Conservation (phyloP, 257 asterid species). For the Primulina eburnea region DNA sequence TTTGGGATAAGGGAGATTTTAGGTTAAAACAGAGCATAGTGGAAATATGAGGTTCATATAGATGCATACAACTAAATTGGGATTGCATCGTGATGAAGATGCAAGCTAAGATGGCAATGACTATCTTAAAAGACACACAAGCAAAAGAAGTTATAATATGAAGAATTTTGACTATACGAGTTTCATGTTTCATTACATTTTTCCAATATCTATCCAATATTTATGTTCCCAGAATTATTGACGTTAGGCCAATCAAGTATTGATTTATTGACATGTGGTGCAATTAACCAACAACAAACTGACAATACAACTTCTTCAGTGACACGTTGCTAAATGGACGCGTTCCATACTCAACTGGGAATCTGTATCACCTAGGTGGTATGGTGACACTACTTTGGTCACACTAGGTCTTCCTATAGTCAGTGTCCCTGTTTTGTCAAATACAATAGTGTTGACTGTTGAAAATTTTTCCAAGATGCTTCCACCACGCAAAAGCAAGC, state of each 20-base stretch:
- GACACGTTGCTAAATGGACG: slow-evolving; percentile 24
- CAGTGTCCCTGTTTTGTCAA: slow-evolving; percentile 96
- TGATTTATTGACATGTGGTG: background rate
- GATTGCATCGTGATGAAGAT: background rate
- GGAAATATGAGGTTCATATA: background rate
- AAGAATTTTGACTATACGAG: slow-evolving; percentile 8
- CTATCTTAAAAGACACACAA: slow-evolving; percentile 3
- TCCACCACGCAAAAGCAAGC: slow-evolving; percentile 98
- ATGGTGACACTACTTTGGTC: slow-evolving; percentile 60
- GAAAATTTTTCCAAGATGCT: slow-evolving; percentile 85
- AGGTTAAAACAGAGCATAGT: too few relatives aligned
- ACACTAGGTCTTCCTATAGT: slow-evolving; percentile 91
- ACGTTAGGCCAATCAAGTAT: slow-evolving; percentile 13
- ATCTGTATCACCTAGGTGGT: slow-evolving; percentile 35
- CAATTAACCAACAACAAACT: slow-evolving; percentile 18
- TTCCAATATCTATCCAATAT: background rate
- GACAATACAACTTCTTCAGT: slow-evolving; percentile 11
- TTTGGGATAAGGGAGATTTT: background rate
- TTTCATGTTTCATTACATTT: background rate
- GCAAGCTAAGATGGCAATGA: background rate
- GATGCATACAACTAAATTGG: background rate
- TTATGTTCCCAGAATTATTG: slow-evolving; percentile 10
- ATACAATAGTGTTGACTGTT: slow-evolving; percentile 70
- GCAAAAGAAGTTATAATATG: slow-evolving; percentile 5
- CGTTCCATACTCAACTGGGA: slow-evolving; percentile 49